These are phyloP conservation scores for Psilocybe cubensis DNA, from an alignment of 768 basidiomycete genomes.

Conservation along the genomic window DNA sequence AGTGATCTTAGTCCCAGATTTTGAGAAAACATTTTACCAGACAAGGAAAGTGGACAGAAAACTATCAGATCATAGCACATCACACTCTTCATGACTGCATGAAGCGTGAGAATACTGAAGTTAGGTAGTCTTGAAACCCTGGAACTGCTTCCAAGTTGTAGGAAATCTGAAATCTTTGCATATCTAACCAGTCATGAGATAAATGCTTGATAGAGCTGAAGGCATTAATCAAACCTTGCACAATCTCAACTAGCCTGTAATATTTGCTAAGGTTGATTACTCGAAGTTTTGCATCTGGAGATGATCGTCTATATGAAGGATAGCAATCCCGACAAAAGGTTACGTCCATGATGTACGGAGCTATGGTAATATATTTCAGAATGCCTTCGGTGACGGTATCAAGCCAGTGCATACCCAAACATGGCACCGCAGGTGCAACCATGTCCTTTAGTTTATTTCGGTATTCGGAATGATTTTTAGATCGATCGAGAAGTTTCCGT, in stretches of 20 bases:
- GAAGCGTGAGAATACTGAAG: neutral
- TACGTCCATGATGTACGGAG: neutral
- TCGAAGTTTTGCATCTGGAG: neutral
- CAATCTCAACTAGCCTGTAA: neutral
- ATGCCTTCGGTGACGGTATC: neutral
- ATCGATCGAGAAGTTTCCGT: neutral
- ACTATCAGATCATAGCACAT: too few species aligned
- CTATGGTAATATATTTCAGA: neutral
- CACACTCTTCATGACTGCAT: neutral
- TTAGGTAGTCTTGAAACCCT: neutral
- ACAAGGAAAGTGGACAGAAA: too few species aligned
- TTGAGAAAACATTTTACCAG: too few species aligned
- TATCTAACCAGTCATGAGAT: neutral
- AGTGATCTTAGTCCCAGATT: too few species aligned
- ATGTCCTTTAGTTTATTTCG: neutral
- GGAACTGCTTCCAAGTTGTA: neutral
- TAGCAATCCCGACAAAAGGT: neutral
- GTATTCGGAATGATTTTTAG: neutral
- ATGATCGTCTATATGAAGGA: neutral
- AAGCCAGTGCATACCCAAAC: neutral
- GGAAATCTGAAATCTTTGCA: neutral
- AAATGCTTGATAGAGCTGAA: neutral
- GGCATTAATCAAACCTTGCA: neutral
- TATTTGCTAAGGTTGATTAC: neutral
- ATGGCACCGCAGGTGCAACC: neutral